Percentiles rank a stretch among this genome's conserved stretches.
Evolutionary conservation across 495 filamentous ascomycete species (phyloP).

Genomic region (Aspergillus baeticus): DNA sequence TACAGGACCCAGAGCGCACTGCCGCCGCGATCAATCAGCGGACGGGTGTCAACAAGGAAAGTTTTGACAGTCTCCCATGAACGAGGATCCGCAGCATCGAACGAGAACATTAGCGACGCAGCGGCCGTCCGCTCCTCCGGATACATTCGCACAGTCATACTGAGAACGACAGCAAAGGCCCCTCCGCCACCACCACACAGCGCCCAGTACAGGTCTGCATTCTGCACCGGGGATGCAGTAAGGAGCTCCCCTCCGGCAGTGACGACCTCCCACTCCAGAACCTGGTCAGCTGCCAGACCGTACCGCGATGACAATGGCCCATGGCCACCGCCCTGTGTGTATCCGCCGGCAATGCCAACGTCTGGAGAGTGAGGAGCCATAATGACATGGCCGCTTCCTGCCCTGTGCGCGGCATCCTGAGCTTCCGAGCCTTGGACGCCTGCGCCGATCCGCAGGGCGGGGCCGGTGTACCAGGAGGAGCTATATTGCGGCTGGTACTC

Average conservation of each 20-base stretch:
- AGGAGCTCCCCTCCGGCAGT: slow-evolving; percentile 45
- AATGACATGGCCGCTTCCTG: slow-evolving; percentile 21
- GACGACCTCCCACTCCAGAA: slow-evolving; percentile 36
- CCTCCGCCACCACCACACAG: slow-evolving; percentile 39
- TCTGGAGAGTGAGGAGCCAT: too few relatives aligned
- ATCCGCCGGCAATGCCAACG: slow-evolving; percentile 27
- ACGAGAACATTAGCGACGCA: too few relatives aligned
- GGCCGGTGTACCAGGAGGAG: too few relatives aligned
- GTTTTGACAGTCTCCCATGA: too few relatives aligned
- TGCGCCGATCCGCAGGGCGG: slow-evolving; percentile 24
- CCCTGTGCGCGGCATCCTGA: slow-evolving; percentile 22
- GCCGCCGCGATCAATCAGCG: too few relatives aligned
- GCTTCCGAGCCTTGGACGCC: slow-evolving; percentile 22
- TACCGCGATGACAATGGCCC: slow-evolving; percentile 15
- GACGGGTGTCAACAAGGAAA: too few relatives aligned
- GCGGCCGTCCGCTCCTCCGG: too few relatives aligned
- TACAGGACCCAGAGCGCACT: too few relatives aligned
- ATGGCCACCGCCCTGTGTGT: slow-evolving; percentile 22
- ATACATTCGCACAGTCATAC: too few relatives aligned
- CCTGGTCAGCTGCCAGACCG: slow-evolving; percentile 24
- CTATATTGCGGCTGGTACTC: slow-evolving; percentile 24
- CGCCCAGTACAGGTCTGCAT: slow-evolving; percentile 55
- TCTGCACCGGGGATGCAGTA: slow-evolving; percentile 41
- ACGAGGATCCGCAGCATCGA: too few relatives aligned
- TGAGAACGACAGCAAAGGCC: slow-evolving; percentile 24